Conservation (phyloP, 495 filamentous ascomycete species). For the Tricharina praecox region DNA sequence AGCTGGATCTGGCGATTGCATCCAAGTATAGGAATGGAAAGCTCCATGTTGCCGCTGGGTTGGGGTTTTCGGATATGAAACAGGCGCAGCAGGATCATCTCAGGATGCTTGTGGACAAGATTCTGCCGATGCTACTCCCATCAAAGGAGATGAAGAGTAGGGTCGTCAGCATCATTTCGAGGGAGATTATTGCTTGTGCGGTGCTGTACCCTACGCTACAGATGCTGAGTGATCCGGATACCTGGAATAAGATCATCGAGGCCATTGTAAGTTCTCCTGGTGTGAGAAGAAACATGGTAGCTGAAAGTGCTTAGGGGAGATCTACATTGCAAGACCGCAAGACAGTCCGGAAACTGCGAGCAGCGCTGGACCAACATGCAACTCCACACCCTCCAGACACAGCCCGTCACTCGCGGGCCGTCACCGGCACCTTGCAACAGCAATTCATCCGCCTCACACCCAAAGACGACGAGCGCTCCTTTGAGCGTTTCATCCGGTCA, state of each 20-base stretch:
- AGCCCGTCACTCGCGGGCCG: background rate
- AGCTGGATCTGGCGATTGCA: conserved; percentile 85
- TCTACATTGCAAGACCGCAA: conserved; percentile 88
- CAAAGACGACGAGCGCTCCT: conserved; percentile 69
- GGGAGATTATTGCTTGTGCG: conserved; percentile 69
- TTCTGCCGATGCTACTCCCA: conserved; percentile 65
- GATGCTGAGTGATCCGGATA: conserved; percentile 73
- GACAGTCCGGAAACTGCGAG: conserved; percentile 81
- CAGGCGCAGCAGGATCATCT: conserved; percentile 73
- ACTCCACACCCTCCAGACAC: conserved; percentile 36
- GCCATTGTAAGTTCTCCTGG: conserved; percentile 41
- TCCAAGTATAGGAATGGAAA: conserved; percentile 79
- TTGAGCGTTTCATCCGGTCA: conserved; percentile 83
- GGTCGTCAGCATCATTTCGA: conserved; percentile 59
- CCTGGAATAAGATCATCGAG: conserved; percentile 91
- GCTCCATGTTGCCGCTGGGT: conserved; percentile 72
- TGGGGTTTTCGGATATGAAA: conserved; percentile 67
- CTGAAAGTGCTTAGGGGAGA: conserved; percentile 43
- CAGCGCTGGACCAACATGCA: conserved; percentile 87
- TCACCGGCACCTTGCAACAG: background rate
- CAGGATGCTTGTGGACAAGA: conserved; percentile 45
- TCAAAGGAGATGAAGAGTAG: conserved; percentile 56
- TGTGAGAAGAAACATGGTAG: too few relatives aligned
- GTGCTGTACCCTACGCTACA: conserved; percentile 55
- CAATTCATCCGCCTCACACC: conserved; percentile 32